A percentile compares a stretch with the other conserved stretches of the same genome.
phyloP scores from a whole-genome alignment of 108 stramenopile genomes.

The Skeletonema menzelii region DNA sequence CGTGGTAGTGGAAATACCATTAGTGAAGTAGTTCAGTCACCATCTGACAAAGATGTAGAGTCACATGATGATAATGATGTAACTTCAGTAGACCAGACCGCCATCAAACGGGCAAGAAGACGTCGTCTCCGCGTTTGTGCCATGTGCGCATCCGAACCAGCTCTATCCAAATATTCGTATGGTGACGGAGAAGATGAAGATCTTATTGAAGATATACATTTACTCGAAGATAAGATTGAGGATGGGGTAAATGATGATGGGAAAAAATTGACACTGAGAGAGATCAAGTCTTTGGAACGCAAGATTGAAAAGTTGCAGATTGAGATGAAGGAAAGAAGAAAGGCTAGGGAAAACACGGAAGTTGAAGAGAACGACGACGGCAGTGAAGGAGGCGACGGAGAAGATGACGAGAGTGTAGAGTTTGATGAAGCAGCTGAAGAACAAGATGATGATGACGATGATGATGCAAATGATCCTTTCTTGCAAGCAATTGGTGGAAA shows the following conservation, averaged over 20 bases:
- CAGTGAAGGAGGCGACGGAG: conserved; percentile 9
- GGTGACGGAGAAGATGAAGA: conserved; percentile 50
- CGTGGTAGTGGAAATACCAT: not conserved
- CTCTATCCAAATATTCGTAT: conserved; percentile 65
- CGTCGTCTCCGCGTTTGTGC: conserved; percentile 59
- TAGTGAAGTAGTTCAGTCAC: not conserved
- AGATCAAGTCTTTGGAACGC: conserved; percentile 65
- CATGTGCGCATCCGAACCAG: conserved; percentile 76
- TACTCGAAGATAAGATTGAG: conserved; percentile 38
- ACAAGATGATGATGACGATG: conserved; percentile 20
- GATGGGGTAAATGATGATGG: conserved; percentile 29
- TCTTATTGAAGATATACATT: conserved; percentile 23
- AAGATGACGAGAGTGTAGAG: conserved; percentile 9
- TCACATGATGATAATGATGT: conserved; percentile 6
- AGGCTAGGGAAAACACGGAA: conserved; percentile 20
- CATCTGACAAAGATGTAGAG: not conserved
- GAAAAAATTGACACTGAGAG: conserved; percentile 59
- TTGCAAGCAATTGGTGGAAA: conserved; percentile 78
- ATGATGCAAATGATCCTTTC: conserved; percentile 83
- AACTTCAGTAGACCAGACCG: not conserved
- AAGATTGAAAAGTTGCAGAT: conserved; percentile 42
- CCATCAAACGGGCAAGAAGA: conserved; percentile 1
- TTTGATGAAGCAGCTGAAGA: conserved; percentile 15
- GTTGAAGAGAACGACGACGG: conserved; percentile 18
- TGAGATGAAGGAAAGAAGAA: conserved; percentile 36